Percentiles rank a stretch among this genome's conserved stretches.
phyloP scores from a whole-genome alignment of 192 early-diverging fungal genomes.

The Gryganskiella cystojenkinii region DNA sequence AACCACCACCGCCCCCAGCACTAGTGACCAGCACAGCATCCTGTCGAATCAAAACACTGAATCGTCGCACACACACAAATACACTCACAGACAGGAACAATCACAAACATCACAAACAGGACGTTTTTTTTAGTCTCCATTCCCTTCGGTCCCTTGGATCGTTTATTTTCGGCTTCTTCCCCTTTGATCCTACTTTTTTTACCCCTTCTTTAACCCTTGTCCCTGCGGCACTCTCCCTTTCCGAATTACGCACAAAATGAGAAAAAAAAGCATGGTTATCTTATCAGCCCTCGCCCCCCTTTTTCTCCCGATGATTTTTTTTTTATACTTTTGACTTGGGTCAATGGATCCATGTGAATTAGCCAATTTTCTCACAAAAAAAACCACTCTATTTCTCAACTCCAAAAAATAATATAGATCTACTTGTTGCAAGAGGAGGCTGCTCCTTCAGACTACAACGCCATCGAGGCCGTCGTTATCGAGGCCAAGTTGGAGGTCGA shows the following conservation, averaged over 20 bases:
- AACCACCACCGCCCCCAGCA: not conserved
- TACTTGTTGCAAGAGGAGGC: constrained; percentile 97
- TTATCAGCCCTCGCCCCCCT: not conserved
- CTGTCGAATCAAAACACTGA: not conserved
- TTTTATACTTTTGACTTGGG: not conserved
- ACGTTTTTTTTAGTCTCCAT: not conserved
- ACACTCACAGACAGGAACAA: not conserved
- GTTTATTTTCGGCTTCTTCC: not conserved
- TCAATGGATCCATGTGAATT: not conserved
- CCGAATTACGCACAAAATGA: too few species aligned
- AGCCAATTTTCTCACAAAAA: not conserved
- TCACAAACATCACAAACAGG: not conserved
- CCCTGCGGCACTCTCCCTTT: not conserved
- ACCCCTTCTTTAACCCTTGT: not conserved
- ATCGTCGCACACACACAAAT: not conserved
- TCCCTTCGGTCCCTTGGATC: not conserved
- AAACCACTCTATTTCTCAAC: not conserved
- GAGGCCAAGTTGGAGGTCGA: constrained; percentile 90
- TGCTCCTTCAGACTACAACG: constrained; percentile 91
- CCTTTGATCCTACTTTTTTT: constrained; percentile 4
- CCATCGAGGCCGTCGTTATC: constrained; percentile 91
- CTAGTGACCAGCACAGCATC: not conserved
- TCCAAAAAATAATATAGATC: constrained; percentile 60
- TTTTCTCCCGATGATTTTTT: not conserved
- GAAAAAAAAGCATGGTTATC: not conserved